Evolutionary conservation across 2,329 filamentous ascomycete species (phyloP).

Genomic region (Ophiostoma himal-ulmi): DNA sequence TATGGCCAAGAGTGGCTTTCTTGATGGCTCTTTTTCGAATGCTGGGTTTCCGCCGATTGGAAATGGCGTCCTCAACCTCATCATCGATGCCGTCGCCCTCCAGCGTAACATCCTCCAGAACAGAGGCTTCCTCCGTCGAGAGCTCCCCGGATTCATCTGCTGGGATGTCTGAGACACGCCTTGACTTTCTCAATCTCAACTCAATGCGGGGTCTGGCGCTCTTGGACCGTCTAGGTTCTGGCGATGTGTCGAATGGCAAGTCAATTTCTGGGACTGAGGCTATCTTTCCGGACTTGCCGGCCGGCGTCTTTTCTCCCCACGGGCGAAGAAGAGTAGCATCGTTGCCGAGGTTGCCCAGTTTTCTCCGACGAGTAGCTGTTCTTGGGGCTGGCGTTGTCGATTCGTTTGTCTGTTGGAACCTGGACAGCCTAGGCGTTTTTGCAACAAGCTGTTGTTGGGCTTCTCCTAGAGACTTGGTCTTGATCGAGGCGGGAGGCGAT

Average conservation of each 20-base stretch:
- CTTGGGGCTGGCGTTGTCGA: slow-evolving; percentile 5
- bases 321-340: slow-evolving; percentile 16
- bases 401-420: neutral
- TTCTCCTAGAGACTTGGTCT: neutral
- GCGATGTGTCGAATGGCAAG: slow-evolving; percentile 2
- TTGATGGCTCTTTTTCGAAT: neutral
- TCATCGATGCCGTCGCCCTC: neutral
- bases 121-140: slow-evolving; percentile 22
- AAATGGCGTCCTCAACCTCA: neutral
- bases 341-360: slow-evolving; percentile 4
- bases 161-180: slow-evolving; percentile 15
- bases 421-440: neutral
- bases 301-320: slow-evolving; percentile 5
- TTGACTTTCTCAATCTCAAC: slow-evolving; percentile 20
- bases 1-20: neutral
- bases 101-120: slow-evolving; percentile 20
- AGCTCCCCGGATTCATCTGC: slow-evolving; percentile 22
- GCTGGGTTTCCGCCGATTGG: neutral
- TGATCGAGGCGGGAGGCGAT: neutral
- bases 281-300: neutral
- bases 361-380: slow-evolving; percentile 11
- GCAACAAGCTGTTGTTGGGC: neutral
- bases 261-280: neutral
- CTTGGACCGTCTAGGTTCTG: neutral
- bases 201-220: slow-evolving; percentile 18